phyloP scores from a whole-genome alignment of 208 protist genomes.

The Leptomonas seymouri region DNA sequence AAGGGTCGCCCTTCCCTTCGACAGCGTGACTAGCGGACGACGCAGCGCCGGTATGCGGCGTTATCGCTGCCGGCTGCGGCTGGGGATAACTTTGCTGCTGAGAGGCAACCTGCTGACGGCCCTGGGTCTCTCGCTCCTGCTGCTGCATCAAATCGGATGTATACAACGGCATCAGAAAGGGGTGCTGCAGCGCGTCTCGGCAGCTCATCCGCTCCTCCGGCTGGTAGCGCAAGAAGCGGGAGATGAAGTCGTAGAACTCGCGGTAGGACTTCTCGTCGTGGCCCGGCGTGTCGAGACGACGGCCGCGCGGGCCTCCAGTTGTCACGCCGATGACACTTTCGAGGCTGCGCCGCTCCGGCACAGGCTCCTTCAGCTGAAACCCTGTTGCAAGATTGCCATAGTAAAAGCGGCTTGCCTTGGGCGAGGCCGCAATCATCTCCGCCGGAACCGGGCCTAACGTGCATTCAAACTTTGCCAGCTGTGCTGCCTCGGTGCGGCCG shows the following conservation, averaged over 20 bases:
- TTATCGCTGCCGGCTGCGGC: not conserved
- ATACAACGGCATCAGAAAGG: conserved; percentile 64
- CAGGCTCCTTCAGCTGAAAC: conserved; percentile 44
- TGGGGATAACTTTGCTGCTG: conserved; percentile 9
- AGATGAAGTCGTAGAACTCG: conserved; percentile 72
- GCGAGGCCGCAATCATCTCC: conserved; percentile 63
- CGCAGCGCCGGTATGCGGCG: not conserved
- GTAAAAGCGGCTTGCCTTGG: conserved; percentile 69
- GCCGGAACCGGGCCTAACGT: conserved; percentile 70
- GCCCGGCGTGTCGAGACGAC: conserved; percentile 37
- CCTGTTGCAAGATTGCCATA: conserved; percentile 19
- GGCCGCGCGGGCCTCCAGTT: conserved; percentile 49
- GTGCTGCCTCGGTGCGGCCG: conserved; percentile 94
- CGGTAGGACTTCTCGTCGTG: conserved; percentile 53
- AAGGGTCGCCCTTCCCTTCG: not conserved
- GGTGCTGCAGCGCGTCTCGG: conserved; percentile 72
- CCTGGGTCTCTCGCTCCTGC: conserved; percentile 23
- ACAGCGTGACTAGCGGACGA: not conserved
- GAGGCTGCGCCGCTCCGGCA: conserved; percentile 37
- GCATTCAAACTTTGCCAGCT: conserved; percentile 94
- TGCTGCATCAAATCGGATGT: conserved; percentile 40
- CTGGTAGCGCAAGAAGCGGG: conserved; percentile 52
- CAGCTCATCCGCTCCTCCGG: conserved; percentile 78
- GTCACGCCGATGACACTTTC: conserved; percentile 58
- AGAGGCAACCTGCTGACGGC: not conserved